Conservation (phyloP, 2,329 filamentous ascomycete genomes). For the Claviceps spartinae region DNA sequence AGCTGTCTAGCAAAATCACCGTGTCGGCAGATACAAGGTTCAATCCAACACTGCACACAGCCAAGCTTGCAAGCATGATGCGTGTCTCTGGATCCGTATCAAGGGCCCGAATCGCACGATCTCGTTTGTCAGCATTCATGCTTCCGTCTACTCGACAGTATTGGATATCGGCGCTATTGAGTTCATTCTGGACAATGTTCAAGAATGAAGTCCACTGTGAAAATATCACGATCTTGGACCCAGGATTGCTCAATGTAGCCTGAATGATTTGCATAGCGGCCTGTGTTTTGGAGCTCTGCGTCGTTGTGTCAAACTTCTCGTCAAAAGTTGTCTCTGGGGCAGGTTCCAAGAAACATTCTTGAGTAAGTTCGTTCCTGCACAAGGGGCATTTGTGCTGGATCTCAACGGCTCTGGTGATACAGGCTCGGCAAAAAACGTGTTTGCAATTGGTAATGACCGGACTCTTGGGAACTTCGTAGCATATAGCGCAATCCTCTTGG, state of each 20-base stretch:
- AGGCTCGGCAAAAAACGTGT: constrained; percentile 62
- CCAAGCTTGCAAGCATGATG: constrained; percentile 69
- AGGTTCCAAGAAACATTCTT: constrained; percentile 50
- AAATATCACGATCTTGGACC: constrained; percentile 60
- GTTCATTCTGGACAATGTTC: constrained; percentile 55
- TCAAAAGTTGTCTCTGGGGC: constrained; percentile 37
- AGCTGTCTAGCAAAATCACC: constrained; percentile 70
- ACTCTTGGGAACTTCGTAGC: constrained; percentile 55
- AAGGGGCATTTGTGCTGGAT: constrained; percentile 72
- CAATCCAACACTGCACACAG: constrained; percentile 72
- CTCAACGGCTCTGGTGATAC: constrained; percentile 62
- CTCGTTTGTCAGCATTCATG: constrained; percentile 59
- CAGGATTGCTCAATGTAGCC: constrained; percentile 49
- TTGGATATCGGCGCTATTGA: constrained; percentile 44
- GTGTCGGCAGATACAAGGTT: constrained; percentile 80
- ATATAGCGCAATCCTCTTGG: constrained; percentile 73
- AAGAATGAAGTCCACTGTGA: constrained; percentile 68
- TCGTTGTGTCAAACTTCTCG: constrained; percentile 44
- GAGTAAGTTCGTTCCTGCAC: constrained; percentile 57
- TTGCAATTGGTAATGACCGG: constrained; percentile 79
- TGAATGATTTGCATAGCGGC: constrained; percentile 62
- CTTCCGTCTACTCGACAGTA: constrained; percentile 68
- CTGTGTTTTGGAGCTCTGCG: constrained; percentile 71
- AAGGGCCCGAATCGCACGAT: constrained; percentile 54
- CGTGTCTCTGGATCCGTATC: constrained; percentile 53